Conservation (phyloP, 805 yeast genomes). For the Zygosaccharomyces bailii region DNA sequence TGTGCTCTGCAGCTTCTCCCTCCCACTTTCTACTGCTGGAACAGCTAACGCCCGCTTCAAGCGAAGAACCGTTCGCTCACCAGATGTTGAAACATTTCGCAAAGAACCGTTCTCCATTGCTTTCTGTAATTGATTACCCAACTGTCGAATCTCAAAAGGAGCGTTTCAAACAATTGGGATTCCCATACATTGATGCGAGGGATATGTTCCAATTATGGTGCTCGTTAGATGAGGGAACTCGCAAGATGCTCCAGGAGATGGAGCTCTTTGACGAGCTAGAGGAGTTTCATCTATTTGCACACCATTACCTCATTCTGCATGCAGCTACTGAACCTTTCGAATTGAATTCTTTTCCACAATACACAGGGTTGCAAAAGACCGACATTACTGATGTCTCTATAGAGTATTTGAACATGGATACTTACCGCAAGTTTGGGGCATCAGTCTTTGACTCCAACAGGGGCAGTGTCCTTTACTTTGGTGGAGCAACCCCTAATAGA, state of each 20-base stretch:
- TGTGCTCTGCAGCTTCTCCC: conserved; percentile 42
- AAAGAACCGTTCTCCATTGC: conserved; percentile 63
- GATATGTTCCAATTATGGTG: conserved; percentile 63
- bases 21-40: conserved; percentile 66
- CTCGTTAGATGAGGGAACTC: conserved; percentile 40
- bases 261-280: conserved; percentile 85
- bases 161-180: conserved; percentile 50
- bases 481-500: conserved; percentile 38
- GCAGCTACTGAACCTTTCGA: conserved; percentile 43
- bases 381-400: conserved; percentile 1
- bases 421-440: conserved; percentile 29
- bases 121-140: conserved; percentile 59
- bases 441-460: conserved; percentile 10
- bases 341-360: background rate
- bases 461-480: conserved; percentile 29
- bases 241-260: conserved; percentile 42
- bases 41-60: conserved; percentile 66
- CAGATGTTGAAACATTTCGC: conserved; percentile 72
- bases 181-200: conserved; percentile 44
- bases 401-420: conserved; percentile 2
- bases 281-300: conserved; percentile 71
- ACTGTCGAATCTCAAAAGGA: conserved; percentile 45
- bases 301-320: conserved; percentile 67
- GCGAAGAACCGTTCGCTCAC: conserved; percentile 61
- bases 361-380: background rate